Conservation (phyloP, 192 early-diverging fungal genomes). For the Entomortierella chlamydospora region DNA sequence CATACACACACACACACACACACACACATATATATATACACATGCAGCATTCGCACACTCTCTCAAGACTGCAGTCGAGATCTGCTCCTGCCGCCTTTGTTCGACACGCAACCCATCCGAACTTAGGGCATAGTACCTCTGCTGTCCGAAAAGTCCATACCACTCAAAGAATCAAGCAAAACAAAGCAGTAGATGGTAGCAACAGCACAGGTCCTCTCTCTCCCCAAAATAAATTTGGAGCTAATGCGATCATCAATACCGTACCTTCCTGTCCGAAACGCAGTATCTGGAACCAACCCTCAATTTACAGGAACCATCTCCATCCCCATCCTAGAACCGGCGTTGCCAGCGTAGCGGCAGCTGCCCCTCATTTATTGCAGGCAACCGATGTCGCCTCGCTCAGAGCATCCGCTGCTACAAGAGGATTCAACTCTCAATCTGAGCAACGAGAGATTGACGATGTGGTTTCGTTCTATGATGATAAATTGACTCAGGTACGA, state of each 20-base stretch:
- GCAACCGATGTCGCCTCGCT: conserved; percentile 1
- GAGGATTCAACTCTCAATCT: conserved; percentile 26
- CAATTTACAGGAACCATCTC: neutral
- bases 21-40: no score
- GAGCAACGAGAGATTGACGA: conserved; percentile 37
- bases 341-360: neutral
- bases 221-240: neutral
- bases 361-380: conserved; percentile 1
- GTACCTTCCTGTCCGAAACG: conserved; percentile 1
- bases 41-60: neutral
- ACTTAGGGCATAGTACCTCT: neutral
- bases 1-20: no score
- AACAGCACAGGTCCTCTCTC: neutral
- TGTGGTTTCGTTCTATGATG: conserved; percentile 52
- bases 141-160: neutral
- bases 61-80: neutral
- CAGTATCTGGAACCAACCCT: conserved; percentile 8
- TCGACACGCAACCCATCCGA: neutral
- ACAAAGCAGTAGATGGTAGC: neutral
- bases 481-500: conserved; percentile 50
- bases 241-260: neutral
- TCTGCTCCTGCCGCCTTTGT: neutral
- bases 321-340: neutral
- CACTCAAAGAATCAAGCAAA: neutral
- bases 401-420: conserved; percentile 19